These are phyloP conservation scores for Globisporangium okanoganense DNA, from an alignment of 352 stramenopile species.

Conservation along the genomic window DNA sequence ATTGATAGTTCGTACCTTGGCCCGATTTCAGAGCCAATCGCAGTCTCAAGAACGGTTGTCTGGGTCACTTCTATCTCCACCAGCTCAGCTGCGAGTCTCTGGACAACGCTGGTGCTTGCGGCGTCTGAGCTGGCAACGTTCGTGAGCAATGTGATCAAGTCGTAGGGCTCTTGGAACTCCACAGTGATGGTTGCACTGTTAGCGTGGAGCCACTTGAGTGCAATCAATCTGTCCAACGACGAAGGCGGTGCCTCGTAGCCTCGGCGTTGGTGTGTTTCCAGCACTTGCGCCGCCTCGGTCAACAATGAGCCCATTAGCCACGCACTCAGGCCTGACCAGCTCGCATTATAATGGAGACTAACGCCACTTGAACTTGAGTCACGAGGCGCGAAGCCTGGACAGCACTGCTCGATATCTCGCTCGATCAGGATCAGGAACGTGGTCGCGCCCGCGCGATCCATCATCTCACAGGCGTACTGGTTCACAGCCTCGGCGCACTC, in stretches of 20 bases:
- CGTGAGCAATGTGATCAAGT: neutral
- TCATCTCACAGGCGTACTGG: neutral
- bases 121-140: neutral
- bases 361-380: neutral
- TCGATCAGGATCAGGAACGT: slow-evolving; percentile 1
- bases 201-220: slow-evolving; percentile 6
- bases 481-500: neutral
- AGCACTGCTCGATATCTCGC: neutral
- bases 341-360: neutral
- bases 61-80: neutral
- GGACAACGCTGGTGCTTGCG: neutral
- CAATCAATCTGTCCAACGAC: neutral
- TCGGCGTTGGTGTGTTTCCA: neutral
- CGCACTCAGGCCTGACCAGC: neutral
- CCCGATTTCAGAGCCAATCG: too few species aligned
- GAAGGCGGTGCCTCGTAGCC: neutral
- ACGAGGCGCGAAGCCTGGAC: neutral
- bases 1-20: neutral
- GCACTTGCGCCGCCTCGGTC: neutral
- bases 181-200: neutral
- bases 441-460: neutral
- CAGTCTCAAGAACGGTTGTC: too few species aligned
- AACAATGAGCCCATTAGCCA: neutral
- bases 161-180: neutral
- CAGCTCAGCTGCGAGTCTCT: neutral